A percentile compares a stretch with the other conserved stretches of the same genome.
These are phyloP conservation scores for Coffea humblotiana DNA, from an alignment of 305 asterid genomes.

Conservation along the genomic window DNA sequence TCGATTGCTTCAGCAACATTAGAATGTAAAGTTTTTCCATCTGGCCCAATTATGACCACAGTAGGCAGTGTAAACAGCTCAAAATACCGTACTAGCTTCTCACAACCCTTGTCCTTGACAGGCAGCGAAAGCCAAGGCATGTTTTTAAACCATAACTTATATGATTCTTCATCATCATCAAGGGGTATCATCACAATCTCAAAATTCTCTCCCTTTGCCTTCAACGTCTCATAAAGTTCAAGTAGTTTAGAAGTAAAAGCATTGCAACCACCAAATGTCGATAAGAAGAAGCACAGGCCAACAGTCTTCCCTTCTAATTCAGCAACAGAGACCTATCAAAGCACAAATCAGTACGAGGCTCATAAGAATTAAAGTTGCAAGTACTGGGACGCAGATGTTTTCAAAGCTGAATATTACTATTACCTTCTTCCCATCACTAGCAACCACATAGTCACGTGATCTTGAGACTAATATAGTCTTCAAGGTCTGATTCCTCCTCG, in stretches of 20 bases:
- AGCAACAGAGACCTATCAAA: constrained; percentile 53
- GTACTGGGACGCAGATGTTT: neutral
- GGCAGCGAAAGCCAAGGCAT: constrained; percentile 85
- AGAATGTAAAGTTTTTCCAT: constrained; percentile 76
- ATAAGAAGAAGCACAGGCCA: constrained; percentile 54
- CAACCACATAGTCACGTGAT: constrained; percentile 64
- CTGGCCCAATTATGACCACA: constrained; percentile 70
- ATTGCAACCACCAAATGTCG: constrained; percentile 33
- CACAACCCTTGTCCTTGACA: constrained; percentile 47
- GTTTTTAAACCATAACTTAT: constrained; percentile 40
- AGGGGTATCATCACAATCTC: constrained; percentile 88
- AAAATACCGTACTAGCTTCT: constrained; percentile 61
- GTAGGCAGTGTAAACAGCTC: constrained; percentile 63
- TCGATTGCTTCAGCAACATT: constrained; percentile 70
- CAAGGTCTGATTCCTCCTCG: constrained; percentile 67
- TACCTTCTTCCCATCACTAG: constrained; percentile 71
- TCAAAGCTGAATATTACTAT: neutral
- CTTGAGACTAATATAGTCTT: constrained; percentile 49
- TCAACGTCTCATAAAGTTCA: constrained; percentile 49
- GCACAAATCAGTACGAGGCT: constrained; percentile 8
- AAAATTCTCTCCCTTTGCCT: constrained; percentile 46
- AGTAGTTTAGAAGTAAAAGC: constrained; percentile 55
- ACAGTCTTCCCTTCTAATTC: constrained; percentile 74
- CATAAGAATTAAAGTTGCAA: constrained; percentile 1
- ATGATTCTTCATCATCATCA: constrained; percentile 58